Evolutionary conservation across 306 rosid genomes (phyloP), one percentile per base, ranked within the genome.

Genomic region (Vachellia pachyceras): DNA sequence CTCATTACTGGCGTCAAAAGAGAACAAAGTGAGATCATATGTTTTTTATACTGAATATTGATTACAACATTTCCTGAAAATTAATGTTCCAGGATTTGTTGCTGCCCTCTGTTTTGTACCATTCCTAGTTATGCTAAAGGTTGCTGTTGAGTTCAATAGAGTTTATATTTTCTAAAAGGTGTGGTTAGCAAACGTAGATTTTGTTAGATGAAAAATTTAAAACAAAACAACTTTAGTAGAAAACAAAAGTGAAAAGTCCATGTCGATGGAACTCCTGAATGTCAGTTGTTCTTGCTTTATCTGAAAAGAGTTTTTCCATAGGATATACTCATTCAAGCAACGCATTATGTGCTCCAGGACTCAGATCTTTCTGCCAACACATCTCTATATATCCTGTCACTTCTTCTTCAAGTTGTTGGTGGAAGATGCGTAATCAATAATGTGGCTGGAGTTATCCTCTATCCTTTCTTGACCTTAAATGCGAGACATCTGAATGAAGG

Each of bases 371-470:
- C 98, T 46, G 81, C 89, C 52, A 82, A 85, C 77, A 84, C 86
- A 14, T 86, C 94, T 60, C 73, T 94, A 79, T 91, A 90, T 79
- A 77, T 91, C 35, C 69, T 91, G 72, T 89, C 92, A 54, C 77
- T 84, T 75, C 90, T 94, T 85, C 89, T 94, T 87, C 98, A 91
- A 89, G 95, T 94, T 77, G 78, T 94, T 44, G 94, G 91, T 72
- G 97, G 95, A 81, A 88, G 78, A 85, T 74, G 81, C 73, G 58
- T 86, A 78, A 73, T 85, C 50, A 83, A 91, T 60, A 82, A 84
- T 67, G 98, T 91, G 65, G 92, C 91, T 7, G 89, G 82, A 64
- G 88, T 77, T 45, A 80, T 91, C 73, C 44, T 90, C 70, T 82
- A 85, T 79, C 84, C 90, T 75, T 80, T 85, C 40, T 72, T 86